Conservation (phyloP, 2,329 filamentous ascomycete species). For the Cylindrodendrum hubeiense region DNA sequence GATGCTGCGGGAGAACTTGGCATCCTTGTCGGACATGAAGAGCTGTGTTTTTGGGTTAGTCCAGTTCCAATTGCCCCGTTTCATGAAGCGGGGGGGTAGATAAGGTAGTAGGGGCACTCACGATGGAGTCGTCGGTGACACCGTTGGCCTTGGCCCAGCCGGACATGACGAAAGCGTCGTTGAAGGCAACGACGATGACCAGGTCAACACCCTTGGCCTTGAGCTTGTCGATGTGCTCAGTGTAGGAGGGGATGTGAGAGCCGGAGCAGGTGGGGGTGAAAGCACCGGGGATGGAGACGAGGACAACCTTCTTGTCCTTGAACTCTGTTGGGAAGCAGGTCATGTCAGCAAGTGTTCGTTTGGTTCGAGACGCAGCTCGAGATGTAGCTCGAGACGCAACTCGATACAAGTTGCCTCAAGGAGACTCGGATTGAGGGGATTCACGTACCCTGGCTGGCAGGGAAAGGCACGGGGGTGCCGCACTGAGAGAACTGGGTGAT, state of each 20-base stretch:
- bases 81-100: background rate
- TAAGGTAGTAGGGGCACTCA: slow-evolving; percentile 48
- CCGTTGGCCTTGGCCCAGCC: slow-evolving; percentile 92
- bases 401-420: background rate
- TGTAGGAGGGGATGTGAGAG: slow-evolving; percentile 84
- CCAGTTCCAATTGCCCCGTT: background rate
- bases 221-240: slow-evolving; percentile 77
- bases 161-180: slow-evolving; percentile 89
- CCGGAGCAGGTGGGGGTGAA: slow-evolving; percentile 91
- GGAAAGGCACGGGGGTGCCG: slow-evolving; percentile 81
- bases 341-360: slow-evolving; percentile 15
- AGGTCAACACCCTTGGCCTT: slow-evolving; percentile 86
- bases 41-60: slow-evolving; percentile 58
- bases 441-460: slow-evolving; percentile 78
- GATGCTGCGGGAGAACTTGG: slow-evolving; percentile 81
- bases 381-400: background rate
- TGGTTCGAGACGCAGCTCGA: background rate
- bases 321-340: slow-evolving; percentile 56
- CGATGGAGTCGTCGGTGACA: slow-evolving; percentile 75
- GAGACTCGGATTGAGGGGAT: slow-evolving; percentile 10
- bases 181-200: slow-evolving; percentile 84
- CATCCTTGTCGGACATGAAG: slow-evolving; percentile 78
- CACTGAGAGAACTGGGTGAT: slow-evolving; percentile 78
- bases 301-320: slow-evolving; percentile 67
- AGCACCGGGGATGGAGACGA: slow-evolving; percentile 73